Evolutionary conservation across 2,329 filamentous ascomycete genomes (phyloP), one percentile per base, ranked within the genome.

Genomic region (Lecanosticta acicola): DNA sequence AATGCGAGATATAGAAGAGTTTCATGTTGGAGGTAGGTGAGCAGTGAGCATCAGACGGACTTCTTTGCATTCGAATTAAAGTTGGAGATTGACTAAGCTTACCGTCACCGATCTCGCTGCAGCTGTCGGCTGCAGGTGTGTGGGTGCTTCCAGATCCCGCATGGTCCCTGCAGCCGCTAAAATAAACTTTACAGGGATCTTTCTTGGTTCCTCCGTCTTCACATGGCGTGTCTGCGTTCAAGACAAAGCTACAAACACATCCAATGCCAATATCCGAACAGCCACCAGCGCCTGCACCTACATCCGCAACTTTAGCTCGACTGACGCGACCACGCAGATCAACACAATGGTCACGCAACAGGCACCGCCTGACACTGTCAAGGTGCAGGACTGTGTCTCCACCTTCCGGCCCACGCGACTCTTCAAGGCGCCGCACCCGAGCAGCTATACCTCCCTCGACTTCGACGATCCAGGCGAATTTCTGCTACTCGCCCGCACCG

Each of bases 381-480:
- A 85, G 62, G 77, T 95, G 44, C 77, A 80, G 59, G 87, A 95
- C 60, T 76, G 93, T 56, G 83, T 95, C 57, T 75, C 79, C 32
- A 81, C 77, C 44, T 94, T 87, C 64, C 78, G 87, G 41, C 87
- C 91, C 5, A 84, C 84, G 38, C 59, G 72, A 64, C 67, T 68
- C 49, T 75, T 76, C 67, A 72, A 71, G 54, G 57, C 70, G 0
- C 63, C 67, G 17, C 59, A 60, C 11, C 71, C 75, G 41, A 80
- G 83, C 3, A 76, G 82, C 54, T 81, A 96, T 49, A 85, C 93
- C 7, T 97, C 91, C 1, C 80, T 98, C 59, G 91, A 98, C 71
- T 98, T 95, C 65, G 90, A 97, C 67, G 90, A 97, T 70, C 85
- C 87, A 35, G 93, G 93, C 66, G 89, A 96, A 67, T 85, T 91